Base-by-base conservation (phyloP, 73 alveolate genomes). In the Stentor coeruleus region DNA sequence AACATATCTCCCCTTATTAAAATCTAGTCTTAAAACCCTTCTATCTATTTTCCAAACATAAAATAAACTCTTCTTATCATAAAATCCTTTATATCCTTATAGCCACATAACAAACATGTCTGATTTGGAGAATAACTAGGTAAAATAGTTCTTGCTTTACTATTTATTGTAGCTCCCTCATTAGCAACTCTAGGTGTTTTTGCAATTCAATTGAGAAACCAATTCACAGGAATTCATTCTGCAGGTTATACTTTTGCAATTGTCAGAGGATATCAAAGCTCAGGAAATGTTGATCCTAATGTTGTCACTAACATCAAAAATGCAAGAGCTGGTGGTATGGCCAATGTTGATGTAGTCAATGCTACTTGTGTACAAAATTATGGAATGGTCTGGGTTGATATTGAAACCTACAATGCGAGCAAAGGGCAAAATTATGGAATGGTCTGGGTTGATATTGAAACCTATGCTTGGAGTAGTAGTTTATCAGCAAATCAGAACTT, bases 381-480 rank as follows among this genome's bases (percentile, higher is more conserved):
- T 81, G 96, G 96, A 42, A 77, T 85, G 74, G 83, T 93, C 59
- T 90, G 98, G 96, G 38, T 93, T 88, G 96, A 93, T 77, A 88
- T 93, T 80, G 98, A 93, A 82, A 49, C 60, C 35, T 87, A 93
- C n/a, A 95, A 84, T 3, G 58, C 72, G 30, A 83, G 77, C 11
- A 38, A 80, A 39, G 87, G 86, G 35, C 74, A 58, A 35, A 58
- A 38, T 15, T 91, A 85, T 81, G 96, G 96, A 42, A 77, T 85
- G 74, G 83, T 93, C 59, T 90, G 98, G 96, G 38, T 93, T 88
- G 96, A 93, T 77, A 88, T 93, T 80, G 98, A 93, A 82, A 49
- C 60, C 35, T 87, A 93, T 80, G 93, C 96, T 20, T 91, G 98
- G 83, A 81, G 90, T 33, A 58, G 85, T 59, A 75, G 84, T 40